These are phyloP conservation scores for Extremus antarcticus DNA, from an alignment of 495 filamentous ascomycete species.

Conservation along the genomic window DNA sequence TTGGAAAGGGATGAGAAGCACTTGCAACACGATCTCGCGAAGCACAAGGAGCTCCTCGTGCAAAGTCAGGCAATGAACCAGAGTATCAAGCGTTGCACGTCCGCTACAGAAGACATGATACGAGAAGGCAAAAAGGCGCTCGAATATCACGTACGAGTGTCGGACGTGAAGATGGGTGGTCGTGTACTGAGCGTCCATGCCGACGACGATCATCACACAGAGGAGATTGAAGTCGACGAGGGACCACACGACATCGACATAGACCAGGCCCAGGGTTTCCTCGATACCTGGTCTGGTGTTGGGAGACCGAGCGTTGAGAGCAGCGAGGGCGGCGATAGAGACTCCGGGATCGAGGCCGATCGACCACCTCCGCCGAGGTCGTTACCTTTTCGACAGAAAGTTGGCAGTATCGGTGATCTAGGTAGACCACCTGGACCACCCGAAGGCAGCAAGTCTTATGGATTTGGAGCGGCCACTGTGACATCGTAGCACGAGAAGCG, in stretches of 20 bases:
- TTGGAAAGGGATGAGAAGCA: constrained; percentile 57
- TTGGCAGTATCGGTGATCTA: background rate
- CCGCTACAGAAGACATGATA: constrained; percentile 81
- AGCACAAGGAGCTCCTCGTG: constrained; percentile 75
- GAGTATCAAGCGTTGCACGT: constrained; percentile 75
- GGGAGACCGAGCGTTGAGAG: constrained; percentile 5
- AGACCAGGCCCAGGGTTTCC: constrained; percentile 9
- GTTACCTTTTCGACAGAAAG: background rate
- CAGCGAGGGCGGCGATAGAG: constrained; percentile 14
- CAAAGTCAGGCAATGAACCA: constrained; percentile 92
- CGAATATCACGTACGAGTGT: constrained; percentile 61
- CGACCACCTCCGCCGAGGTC: background rate
- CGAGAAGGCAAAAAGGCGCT: constrained; percentile 77
- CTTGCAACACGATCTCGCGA: constrained; percentile 69
- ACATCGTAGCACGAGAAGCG: background rate
- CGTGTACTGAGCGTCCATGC: constrained; percentile 63
- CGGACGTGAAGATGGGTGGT: constrained; percentile 72
- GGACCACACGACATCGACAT: background rate
- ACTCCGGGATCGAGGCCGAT: constrained; percentile 20
- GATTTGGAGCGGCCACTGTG: background rate
- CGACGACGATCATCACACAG: constrained; percentile 24
- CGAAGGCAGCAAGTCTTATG: too few species aligned
- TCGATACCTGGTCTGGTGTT: constrained; percentile 11
- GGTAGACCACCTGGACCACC: background rate
- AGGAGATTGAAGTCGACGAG: constrained; percentile 10